Evolutionary conservation across 2,329 filamentous ascomycete species (phyloP).

Genomic region (Fusarium sp.): DNA sequence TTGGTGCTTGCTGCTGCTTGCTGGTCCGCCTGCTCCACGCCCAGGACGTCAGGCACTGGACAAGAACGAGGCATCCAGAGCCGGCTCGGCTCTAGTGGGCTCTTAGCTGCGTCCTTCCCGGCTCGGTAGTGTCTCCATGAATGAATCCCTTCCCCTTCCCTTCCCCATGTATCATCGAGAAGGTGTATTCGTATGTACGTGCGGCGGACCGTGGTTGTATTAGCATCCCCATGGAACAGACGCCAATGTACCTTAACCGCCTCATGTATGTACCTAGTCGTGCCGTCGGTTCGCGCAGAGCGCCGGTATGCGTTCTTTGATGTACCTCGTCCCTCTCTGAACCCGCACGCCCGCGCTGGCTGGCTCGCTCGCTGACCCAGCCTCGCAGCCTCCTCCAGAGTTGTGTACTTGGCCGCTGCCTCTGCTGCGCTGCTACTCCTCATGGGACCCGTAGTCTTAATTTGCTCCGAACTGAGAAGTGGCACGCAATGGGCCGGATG

Average conservation of each 20-base stretch:
- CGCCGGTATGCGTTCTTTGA: constrained; percentile 20
- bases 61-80: constrained; percentile 12
- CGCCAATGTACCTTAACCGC: constrained; percentile 28
- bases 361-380: constrained; percentile 12
- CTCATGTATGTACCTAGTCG: constrained; percentile 28
- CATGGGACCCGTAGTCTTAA: constrained; percentile 31
- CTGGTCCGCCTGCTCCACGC: constrained; percentile 13
- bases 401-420: constrained; percentile 10
- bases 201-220: constrained; percentile 26
- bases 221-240: constrained; percentile 27
- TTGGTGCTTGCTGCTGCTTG: constrained; percentile 4
- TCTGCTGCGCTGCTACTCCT: constrained; percentile 13
- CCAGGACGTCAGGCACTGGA: constrained; percentile 25
- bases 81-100: constrained; percentile 14
- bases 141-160: constrained; percentile 5
- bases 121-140: constrained; percentile 30
- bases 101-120: constrained; percentile 29
- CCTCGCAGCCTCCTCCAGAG: constrained; percentile 20
- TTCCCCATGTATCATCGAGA: constrained; percentile 30
- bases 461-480: constrained; percentile 21
- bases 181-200: background rate
- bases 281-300: constrained; percentile 27
- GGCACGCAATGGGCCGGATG: constrained; percentile 22
- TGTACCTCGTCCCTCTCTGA: constrained; percentile 36
- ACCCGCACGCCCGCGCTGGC: constrained; percentile 14